Evolutionary conservation across 108 stramenopile genomes (phyloP).

Genomic region (Mayamaea pseudoterrestris): DNA sequence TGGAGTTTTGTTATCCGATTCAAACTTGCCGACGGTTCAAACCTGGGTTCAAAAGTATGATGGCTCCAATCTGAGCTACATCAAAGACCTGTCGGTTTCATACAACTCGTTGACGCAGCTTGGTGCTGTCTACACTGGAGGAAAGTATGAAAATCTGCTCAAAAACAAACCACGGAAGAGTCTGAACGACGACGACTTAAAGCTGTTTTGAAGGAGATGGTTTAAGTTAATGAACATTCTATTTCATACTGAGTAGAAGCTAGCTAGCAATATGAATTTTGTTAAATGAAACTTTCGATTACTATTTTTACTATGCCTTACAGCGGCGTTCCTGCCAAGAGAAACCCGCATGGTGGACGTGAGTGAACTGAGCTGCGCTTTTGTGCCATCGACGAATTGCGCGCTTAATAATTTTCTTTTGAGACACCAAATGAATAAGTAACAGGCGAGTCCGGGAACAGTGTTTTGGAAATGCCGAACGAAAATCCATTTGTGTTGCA

Average conservation of each 20-base stretch:
- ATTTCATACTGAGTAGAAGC: not conserved
- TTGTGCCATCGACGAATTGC: no score
- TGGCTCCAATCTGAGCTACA: slow-evolving; percentile 45
- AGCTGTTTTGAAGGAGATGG: slow-evolving; percentile 26
- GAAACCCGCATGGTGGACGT: not conserved
- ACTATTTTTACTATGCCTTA: not conserved
- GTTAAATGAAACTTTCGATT: not conserved
- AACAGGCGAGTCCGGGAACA: slow-evolving; percentile 10
- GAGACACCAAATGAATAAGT: no score
- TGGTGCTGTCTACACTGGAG: slow-evolving; percentile 76
- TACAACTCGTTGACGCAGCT: slow-evolving; percentile 75
- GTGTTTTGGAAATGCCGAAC: slow-evolving; percentile 27
- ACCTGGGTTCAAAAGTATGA: slow-evolving; percentile 75
- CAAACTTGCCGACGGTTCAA: slow-evolving; percentile 43
- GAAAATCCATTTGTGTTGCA: slow-evolving; percentile 28
- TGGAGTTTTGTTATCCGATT: slow-evolving; percentile 18
- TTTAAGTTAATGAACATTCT: not conserved
- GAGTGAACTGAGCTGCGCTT: not conserved
- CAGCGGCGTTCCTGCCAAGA: not conserved
- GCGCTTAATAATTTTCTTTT: no score
- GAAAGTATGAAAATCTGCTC: slow-evolving; percentile 76
- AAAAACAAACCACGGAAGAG: slow-evolving; percentile 60
- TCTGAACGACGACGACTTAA: slow-evolving; percentile 62
- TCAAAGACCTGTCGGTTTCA: slow-evolving; percentile 64
- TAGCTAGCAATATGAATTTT: not conserved